These are phyloP conservation scores for Aspergillus fijiensis DNA, from an alignment of 2,329 filamentous ascomycete species.

Conservation along the genomic window DNA sequence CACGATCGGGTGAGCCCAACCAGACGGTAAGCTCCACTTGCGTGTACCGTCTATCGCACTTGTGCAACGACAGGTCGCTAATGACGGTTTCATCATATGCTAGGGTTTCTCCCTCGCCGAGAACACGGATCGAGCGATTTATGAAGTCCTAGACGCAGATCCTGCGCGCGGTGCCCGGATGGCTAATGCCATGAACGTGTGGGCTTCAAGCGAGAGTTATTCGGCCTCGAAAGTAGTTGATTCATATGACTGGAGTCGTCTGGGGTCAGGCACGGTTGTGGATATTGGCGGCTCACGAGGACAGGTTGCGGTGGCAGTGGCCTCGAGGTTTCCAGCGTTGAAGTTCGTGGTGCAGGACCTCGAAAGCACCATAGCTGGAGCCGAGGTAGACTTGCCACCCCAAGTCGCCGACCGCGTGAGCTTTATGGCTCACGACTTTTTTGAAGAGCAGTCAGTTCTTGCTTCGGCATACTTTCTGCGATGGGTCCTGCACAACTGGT, in stretches of 20 bases:
- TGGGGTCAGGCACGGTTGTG: neutral
- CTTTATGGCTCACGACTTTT: constrained; percentile 7
- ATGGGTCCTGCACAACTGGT: constrained; percentile 8
- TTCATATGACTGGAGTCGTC: neutral
- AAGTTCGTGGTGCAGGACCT: constrained; percentile 2
- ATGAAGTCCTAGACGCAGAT: neutral
- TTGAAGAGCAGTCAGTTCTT: neutral
- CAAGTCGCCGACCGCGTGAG: neutral
- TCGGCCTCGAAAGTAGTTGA: neutral
- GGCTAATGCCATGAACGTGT: neutral
- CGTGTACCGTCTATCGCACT: neutral
- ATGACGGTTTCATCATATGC: neutral
- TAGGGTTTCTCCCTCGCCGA: neutral
- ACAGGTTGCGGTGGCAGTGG: neutral
- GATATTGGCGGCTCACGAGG: constrained; percentile 1
- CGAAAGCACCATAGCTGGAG: neutral
- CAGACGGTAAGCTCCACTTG: neutral
- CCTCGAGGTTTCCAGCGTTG: neutral
- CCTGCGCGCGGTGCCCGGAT: neutral
- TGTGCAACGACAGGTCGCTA: too few species aligned
- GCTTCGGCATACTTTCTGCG: constrained; percentile 5
- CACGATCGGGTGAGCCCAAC: neutral
- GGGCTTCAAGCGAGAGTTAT: neutral
- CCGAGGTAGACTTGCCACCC: neutral
- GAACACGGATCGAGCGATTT: neutral